A percentile compares a stretch with the other conserved stretches of the same genome.
These are phyloP conservation scores for Hylodesmum podocarpum DNA, from an alignment of 306 rosid genomes.

Conservation along the genomic window DNA sequence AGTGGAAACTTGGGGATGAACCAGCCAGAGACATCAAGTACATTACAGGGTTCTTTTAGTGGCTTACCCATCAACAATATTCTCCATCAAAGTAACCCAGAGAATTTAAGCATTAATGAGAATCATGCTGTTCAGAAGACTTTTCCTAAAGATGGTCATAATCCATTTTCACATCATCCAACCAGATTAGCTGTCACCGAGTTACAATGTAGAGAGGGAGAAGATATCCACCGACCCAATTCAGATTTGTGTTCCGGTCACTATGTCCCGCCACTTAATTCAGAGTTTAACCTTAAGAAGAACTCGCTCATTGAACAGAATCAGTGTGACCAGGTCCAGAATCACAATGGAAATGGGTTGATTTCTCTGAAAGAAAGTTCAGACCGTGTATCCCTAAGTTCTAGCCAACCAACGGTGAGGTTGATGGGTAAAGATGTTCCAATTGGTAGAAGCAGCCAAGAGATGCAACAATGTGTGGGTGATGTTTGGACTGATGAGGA, in stretches of 20 bases:
- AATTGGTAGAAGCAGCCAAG: constrained; percentile 74
- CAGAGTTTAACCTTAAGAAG: constrained; percentile 44
- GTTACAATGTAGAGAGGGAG: constrained; percentile 49
- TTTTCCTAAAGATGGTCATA: constrained; percentile 41
- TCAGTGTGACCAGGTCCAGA: constrained; percentile 45
- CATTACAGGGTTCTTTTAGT: constrained; percentile 41
- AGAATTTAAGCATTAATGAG: constrained; percentile 41
- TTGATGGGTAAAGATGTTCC: constrained; percentile 99
- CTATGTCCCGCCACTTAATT: constrained; percentile 38
- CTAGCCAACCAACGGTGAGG: constrained; percentile 86
- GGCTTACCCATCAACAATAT: constrained; percentile 41
- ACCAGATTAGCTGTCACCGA: constrained; percentile 58
- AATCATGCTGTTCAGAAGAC: constrained; percentile 50
- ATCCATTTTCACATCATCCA: constrained; percentile 59
- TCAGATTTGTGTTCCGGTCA: constrained; percentile 47
- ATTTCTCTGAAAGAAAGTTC: constrained; percentile 51
- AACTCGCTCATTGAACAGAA: constrained; percentile 43
- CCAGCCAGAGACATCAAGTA: constrained; percentile 49
- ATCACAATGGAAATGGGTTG: constrained; percentile 36
- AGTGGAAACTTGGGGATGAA: constrained; percentile 40
- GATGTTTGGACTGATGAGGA: constrained; percentile 66
- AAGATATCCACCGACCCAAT: constrained; percentile 45
- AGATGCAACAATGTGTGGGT: constrained; percentile 47
- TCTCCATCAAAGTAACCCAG: constrained; percentile 41
- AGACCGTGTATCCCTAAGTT: constrained; percentile 37